These are phyloP conservation scores for Colletotrichum scovillei DNA, from an alignment of 2,329 filamentous ascomycete species.

Conservation along the genomic window DNA sequence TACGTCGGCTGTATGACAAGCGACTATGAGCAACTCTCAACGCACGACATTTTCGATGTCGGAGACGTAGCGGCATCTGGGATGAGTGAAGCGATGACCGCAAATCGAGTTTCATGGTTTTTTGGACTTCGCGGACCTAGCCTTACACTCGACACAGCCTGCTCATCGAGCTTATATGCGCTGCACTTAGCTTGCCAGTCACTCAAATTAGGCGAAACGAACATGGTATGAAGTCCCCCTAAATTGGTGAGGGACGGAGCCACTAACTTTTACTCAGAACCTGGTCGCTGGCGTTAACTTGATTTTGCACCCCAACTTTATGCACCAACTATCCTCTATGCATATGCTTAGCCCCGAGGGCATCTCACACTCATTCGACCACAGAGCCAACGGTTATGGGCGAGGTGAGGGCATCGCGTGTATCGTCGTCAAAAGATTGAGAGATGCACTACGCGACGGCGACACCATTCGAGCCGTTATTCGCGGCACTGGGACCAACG, in stretches of 20 bases:
- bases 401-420: slow-evolving; percentile 54
- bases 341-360: slow-evolving; percentile 36
- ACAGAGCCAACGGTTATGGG: slow-evolving; percentile 53
- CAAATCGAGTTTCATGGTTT: slow-evolving; percentile 37
- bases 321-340: slow-evolving; percentile 28
- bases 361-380: slow-evolving; percentile 45
- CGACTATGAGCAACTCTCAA: slow-evolving; percentile 59
- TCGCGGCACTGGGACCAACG: slow-evolving; percentile 42
- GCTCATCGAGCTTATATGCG: slow-evolving; percentile 46
- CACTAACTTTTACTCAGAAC: background rate
- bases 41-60: slow-evolving; percentile 56
- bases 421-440: slow-evolving; percentile 54
- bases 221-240: slow-evolving; percentile 11
- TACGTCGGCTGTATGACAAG: slow-evolving; percentile 60
- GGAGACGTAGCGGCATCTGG: slow-evolving; percentile 41
- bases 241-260: no score
- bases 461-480: slow-evolving; percentile 50
- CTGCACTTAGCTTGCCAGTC: slow-evolving; percentile 46
- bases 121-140: slow-evolving; percentile 45
- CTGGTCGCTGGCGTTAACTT: slow-evolving; percentile 32
- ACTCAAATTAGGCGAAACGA: slow-evolving; percentile 44
- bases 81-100: slow-evolving; percentile 29
- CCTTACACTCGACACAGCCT: slow-evolving; percentile 49
- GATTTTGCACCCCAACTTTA: slow-evolving; percentile 35
- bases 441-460: slow-evolving; percentile 52